Conservation (phyloP, 345 rosid genomes). For the Arabis hirsuta region DNA sequence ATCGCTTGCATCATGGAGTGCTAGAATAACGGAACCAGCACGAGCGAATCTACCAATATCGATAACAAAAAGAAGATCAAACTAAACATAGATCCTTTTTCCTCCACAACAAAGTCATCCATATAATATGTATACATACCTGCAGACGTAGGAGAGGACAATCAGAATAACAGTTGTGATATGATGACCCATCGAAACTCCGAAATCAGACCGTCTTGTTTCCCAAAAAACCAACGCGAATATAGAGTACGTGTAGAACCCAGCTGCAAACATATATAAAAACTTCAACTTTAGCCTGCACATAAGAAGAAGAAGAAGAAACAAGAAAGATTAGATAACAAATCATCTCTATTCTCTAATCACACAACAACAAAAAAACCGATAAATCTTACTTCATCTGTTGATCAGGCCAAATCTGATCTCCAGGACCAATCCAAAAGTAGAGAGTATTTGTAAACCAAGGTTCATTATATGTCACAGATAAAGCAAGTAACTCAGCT, state of each 20-base stretch:
- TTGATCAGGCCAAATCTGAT: constrained; percentile 95
- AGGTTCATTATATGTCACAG: constrained; percentile 78
- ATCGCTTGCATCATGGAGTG: constrained; percentile 96
- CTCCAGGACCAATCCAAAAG: constrained; percentile 95
- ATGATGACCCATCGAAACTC: constrained; percentile 98
- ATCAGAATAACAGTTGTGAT: constrained; percentile 79
- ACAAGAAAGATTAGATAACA: constrained; percentile 1
- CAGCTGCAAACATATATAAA: constrained; percentile 87
- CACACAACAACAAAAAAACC: neutral
- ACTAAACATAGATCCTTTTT: neutral
- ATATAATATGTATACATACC: constrained; percentile 47
- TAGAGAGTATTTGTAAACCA: constrained; percentile 80
- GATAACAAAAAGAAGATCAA: constrained; percentile 8
- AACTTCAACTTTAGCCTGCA: constrained; percentile 90
- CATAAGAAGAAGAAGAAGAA: constrained; percentile 5
- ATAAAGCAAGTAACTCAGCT: constrained; percentile 77
- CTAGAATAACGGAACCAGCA: constrained; percentile 88
- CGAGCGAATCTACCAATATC: constrained; percentile 74
- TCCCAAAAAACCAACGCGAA: constrained; percentile 98
- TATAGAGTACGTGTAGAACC: constrained; percentile 94
- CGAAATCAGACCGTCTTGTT: constrained; percentile 98
- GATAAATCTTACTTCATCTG: constrained; percentile 65
- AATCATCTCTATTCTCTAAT: neutral
- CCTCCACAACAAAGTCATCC: neutral
- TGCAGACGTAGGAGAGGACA: constrained; percentile 79